Evolutionary conservation across 108 stramenopile genomes (phyloP).

Genomic region (Seminavis robusta): DNA sequence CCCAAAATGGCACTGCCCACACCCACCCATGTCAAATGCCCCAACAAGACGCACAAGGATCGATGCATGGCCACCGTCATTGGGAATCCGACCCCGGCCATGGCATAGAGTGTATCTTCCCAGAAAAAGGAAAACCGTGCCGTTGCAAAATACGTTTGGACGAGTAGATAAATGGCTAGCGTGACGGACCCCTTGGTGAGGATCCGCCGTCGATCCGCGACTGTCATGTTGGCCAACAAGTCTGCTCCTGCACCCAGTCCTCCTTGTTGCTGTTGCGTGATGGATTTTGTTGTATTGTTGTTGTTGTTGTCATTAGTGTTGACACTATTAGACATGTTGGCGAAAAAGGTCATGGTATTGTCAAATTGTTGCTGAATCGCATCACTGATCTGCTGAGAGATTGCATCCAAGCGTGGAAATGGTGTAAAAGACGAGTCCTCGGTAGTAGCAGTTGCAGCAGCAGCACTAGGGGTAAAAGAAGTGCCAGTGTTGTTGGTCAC

Average conservation of each 20-base stretch:
- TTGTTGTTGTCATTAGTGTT: not conserved
- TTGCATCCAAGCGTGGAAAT: too few species aligned
- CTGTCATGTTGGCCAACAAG: constrained; percentile 7
- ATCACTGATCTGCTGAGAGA: too few species aligned
- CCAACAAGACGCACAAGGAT: constrained; percentile 77
- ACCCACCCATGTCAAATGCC: constrained; percentile 82
- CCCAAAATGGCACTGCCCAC: constrained; percentile 66
- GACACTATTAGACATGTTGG: too few species aligned
- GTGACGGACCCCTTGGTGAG: constrained; percentile 47
- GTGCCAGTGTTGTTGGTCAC: too few species aligned
- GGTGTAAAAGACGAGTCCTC: too few species aligned
- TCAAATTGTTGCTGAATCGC: too few species aligned
- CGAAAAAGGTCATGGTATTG: too few species aligned
- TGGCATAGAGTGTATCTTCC: constrained; percentile 74
- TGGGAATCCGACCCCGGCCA: constrained; percentile 53
- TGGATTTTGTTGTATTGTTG: constrained; percentile 34
- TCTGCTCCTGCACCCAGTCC: too few species aligned
- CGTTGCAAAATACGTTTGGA: constrained; percentile 74
- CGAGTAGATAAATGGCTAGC: constrained; percentile 45
- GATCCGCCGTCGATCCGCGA: too few species aligned
- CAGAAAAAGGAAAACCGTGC: constrained; percentile 66
- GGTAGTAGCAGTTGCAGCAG: too few species aligned
- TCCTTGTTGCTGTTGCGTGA: constrained; percentile 7
- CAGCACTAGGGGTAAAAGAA: too few species aligned
- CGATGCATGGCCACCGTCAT: constrained; percentile 85